Conservation (phyloP, 371 early-diverging fungal species). For the Globomyces sp. region DNA sequence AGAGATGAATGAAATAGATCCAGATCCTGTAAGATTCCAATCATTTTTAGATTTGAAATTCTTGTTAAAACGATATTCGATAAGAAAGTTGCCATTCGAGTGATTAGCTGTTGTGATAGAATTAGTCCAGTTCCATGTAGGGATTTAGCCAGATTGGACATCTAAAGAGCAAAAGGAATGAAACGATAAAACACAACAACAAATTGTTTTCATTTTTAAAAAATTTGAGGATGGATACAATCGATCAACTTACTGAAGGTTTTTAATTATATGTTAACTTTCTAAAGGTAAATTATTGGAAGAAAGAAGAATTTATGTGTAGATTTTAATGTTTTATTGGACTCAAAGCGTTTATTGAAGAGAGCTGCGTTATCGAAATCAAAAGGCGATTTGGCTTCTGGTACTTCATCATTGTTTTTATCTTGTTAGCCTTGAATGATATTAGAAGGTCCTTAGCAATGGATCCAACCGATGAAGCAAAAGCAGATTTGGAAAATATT, state of each 20-base stretch:
- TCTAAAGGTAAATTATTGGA: too few species aligned
- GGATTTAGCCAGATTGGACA: slow-evolving; percentile 11
- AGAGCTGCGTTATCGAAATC: not conserved
- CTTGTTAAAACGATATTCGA: slow-evolving; percentile 19
- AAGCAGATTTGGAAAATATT: not conserved
- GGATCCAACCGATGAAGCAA: slow-evolving; percentile 2
- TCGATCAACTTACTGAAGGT: too few species aligned
- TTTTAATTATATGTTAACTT: too few species aligned
- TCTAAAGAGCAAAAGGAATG: not conserved
- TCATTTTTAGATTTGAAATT: slow-evolving; percentile 60
- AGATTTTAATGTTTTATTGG: too few species aligned
- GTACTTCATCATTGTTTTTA: too few species aligned
- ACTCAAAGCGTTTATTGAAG: not conserved
- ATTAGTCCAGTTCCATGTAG: slow-evolving; percentile 12
- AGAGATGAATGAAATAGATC: slow-evolving; percentile 82
- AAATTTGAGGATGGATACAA: too few species aligned
- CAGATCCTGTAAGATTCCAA: slow-evolving; percentile 82
- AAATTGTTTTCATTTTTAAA: too few species aligned
- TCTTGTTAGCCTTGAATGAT: not conserved
- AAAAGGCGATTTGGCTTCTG: not conserved
- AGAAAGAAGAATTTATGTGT: too few species aligned
- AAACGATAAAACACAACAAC: too few species aligned
- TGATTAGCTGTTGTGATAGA: slow-evolving; percentile 13
- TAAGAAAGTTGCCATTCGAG: slow-evolving; percentile 32
- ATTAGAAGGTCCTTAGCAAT: slow-evolving; percentile 8